Base-by-base conservation (phyloP, 2,329 filamentous ascomycete species). In the Xylaria sp. region DNA sequence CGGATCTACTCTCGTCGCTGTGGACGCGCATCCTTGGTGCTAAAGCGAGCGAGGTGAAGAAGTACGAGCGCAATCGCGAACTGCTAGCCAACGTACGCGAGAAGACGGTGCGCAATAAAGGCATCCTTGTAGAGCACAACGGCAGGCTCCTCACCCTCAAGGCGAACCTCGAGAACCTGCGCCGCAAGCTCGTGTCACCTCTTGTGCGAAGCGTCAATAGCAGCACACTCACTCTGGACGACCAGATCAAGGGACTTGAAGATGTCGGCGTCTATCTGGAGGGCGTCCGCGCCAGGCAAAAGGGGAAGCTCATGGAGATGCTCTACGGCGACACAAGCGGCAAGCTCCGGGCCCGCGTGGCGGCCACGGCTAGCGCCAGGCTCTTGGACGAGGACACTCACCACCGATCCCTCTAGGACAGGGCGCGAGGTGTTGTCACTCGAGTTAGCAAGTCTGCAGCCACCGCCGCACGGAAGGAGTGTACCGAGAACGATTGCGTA, bases 1-100 rank as follows among this genome's bases (percentile, higher is more conserved):
- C 89, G 70, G 93, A 97, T 76, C 87, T 96, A 75, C 89, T 97
- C 51, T 90, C 91, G 2, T 91, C 90, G 2, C 87, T 97, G 9
- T 98, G 95, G 95, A 92, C 92, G 2, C 90, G 91, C 56, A 89
- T 97, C 26, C 88, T 97, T 0, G 94, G 94, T 1, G 85, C 91
- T 46, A 91, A 92, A 75, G 89, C 92, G 7, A 86, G 85, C 53
- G 87, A 91, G 72, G 85, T 97, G n/a, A 88, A 89, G 77, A 97
- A 97, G 80, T 97, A 94, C 80, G 93, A 97, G 79, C 93, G 92
- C 81, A 98, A 98, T 83, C 91, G 91, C 70, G 86, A 89, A 59
- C 85, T 97, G 0, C 88, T 98, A 28, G 88, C 86, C 59, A 91
- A 91, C 72, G 91, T 98, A 65, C 90, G 94, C 71, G 88, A 91